Percentiles rank a stretch among this genome's conserved stretches.
Evolutionary conservation across 129 eudicot species (phyloP).

Genomic region (Flaveria trinervia): DNA sequence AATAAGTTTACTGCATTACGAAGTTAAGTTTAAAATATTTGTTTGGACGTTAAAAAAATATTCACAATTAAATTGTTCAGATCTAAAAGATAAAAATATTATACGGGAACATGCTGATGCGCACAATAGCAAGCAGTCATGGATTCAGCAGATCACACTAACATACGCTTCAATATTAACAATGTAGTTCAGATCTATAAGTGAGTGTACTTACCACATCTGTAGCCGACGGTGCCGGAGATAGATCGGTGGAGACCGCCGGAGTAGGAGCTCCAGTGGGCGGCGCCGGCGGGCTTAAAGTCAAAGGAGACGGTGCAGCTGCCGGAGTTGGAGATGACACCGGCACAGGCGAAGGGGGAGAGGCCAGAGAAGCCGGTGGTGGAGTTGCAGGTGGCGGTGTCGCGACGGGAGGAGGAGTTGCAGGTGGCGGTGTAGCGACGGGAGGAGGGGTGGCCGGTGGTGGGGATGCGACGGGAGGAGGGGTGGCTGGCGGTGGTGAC

Average conservation of each 20-base stretch:
- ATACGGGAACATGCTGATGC: constrained; percentile 1
- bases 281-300: constrained; percentile 65
- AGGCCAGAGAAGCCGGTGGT: constrained; percentile 37
- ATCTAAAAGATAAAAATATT: constrained; percentile 10
- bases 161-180: not conserved
- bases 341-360: constrained; percentile 36
- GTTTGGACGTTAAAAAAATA: no score
- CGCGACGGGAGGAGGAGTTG: constrained; percentile 39
- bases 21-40: no score
- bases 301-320: constrained; percentile 48
- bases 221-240: constrained; percentile 59
- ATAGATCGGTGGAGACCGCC: constrained; percentile 24
- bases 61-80: not conserved
- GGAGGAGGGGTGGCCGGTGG: constrained; percentile 47
- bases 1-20: no score
- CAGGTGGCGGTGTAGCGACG: constrained; percentile 40
- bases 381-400: constrained; percentile 32
- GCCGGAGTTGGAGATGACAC: constrained; percentile 44
- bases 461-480: constrained; percentile 38
- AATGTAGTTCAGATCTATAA: constrained; percentile 22
- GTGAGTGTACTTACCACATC: constrained; percentile 46
- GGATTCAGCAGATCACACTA: constrained; percentile 2
- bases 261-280: constrained; percentile 68
- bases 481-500: constrained; percentile 39
- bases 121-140: constrained; percentile 13